Evolutionary conservation across 768 basidiomycete species (phyloP).

Genomic region (Russula dissimulans): DNA sequence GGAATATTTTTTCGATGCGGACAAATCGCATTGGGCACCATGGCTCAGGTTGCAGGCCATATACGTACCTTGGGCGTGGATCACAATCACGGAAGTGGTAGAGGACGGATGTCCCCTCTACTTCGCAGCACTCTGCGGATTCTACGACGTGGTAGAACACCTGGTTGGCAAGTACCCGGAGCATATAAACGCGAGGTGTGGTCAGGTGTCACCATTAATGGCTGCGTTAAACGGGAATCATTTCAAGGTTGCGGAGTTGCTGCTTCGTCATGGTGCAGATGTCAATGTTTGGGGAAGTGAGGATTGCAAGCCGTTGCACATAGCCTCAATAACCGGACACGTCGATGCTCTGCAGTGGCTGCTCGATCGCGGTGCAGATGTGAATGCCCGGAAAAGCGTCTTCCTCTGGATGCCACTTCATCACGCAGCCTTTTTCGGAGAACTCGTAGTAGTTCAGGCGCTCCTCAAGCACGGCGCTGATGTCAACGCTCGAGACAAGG

Average conservation of each 20-base stretch:
- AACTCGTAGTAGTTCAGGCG: not conserved
- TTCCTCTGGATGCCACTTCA: not conserved
- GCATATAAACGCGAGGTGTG: not conserved
- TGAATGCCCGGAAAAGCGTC: not conserved
- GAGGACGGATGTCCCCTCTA: not conserved
- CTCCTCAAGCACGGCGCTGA: not conserved
- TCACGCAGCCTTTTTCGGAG: not conserved
- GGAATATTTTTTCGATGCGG: not conserved
- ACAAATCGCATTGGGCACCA: constrained; percentile 1
- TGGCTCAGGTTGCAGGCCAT: not conserved
- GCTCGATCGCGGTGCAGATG: not conserved
- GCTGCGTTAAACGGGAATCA: not conserved
- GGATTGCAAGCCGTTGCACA: fast-evolving
- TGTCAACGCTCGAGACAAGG: not conserved
- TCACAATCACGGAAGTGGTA: not conserved
- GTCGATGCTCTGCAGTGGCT: not conserved
- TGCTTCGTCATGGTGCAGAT: not conserved
- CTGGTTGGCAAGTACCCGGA: not conserved
- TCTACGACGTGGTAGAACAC: not conserved
- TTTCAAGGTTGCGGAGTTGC: not conserved
- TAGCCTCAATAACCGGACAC: fast-evolving
- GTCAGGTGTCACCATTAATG: not conserved
- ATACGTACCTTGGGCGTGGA: not conserved
- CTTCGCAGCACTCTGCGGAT: not conserved
- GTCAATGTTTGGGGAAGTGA: not conserved